These are phyloP conservation scores for Tausonia pullulans DNA, from an alignment of 1,284 basidiomycete species.

Conservation along the genomic window DNA sequence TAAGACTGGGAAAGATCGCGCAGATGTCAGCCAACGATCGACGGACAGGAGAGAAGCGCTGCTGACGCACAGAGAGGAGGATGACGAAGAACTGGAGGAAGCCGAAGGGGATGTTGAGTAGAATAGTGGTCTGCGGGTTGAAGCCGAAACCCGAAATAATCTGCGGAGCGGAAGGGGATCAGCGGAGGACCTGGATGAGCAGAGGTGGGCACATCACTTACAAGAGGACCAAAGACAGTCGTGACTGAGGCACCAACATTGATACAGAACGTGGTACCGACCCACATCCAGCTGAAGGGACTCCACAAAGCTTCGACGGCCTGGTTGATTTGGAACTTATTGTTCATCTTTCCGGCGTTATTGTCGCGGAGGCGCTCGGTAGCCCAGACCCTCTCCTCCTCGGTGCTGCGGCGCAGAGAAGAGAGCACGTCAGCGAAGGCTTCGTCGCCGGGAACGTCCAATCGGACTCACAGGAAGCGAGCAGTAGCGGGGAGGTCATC, in stretches of 20 bases:
- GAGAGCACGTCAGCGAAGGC: no score
- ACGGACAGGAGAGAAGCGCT: slow-evolving; percentile 23
- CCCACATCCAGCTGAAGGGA: slow-evolving; percentile 31
- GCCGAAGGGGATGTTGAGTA: slow-evolving; percentile 24
- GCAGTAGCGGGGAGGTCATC: slow-evolving; percentile 29
- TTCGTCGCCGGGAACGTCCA: no score
- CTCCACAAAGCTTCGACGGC: slow-evolving; percentile 32
- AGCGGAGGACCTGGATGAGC: not conserved
- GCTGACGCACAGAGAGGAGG: not conserved
- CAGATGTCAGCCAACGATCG: slow-evolving; percentile 20
- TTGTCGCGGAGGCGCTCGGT: slow-evolving; percentile 36
- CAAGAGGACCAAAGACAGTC: slow-evolving; percentile 17
- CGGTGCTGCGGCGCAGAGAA: slow-evolving; percentile 33
- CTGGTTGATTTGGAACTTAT: slow-evolving; percentile 33
- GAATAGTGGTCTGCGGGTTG: slow-evolving; percentile 21
- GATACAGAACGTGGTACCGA: slow-evolving; percentile 28
- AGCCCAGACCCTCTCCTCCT: slow-evolving; percentile 32
- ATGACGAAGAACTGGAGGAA: slow-evolving; percentile 18
- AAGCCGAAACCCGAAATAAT: slow-evolving; percentile 28
- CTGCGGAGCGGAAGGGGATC: slow-evolving; percentile 25
- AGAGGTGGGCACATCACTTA: no score
- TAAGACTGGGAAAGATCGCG: slow-evolving; percentile 19
- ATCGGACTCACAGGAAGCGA: no score
- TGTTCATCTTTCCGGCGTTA: slow-evolving; percentile 31
- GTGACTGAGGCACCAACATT: slow-evolving; percentile 24